Evolutionary conservation across 2,329 filamentous ascomycete genomes (phyloP).

Genomic region (Cordyceps pruinosa): DNA sequence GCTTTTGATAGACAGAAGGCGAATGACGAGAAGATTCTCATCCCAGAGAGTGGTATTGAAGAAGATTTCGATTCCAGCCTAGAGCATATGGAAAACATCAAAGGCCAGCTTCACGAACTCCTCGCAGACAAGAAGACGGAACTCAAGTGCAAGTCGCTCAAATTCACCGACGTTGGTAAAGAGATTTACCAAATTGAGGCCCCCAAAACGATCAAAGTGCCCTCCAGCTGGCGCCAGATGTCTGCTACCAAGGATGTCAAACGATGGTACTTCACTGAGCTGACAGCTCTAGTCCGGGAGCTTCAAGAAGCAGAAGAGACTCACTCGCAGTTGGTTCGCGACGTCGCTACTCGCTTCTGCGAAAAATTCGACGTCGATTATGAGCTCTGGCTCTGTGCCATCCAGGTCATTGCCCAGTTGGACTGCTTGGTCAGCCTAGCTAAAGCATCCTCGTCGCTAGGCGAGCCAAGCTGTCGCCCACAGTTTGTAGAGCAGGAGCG

Average conservation of each 20-base stretch:
- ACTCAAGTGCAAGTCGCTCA: slow-evolving; percentile 65
- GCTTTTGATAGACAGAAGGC: slow-evolving; percentile 83
- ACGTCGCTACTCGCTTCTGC: slow-evolving; percentile 78
- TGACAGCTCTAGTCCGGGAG: slow-evolving; percentile 74
- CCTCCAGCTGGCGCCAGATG: slow-evolving; percentile 90
- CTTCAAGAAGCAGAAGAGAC: slow-evolving; percentile 92
- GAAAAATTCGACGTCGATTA: slow-evolving; percentile 85
- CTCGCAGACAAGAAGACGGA: slow-evolving; percentile 65
- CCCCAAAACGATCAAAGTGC: slow-evolving; percentile 77
- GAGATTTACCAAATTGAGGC: slow-evolving; percentile 95
- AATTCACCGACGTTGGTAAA: slow-evolving; percentile 83
- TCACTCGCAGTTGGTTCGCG: slow-evolving; percentile 83
- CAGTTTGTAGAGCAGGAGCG: slow-evolving; percentile 79
- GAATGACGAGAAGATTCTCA: slow-evolving; percentile 70
- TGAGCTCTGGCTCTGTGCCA: slow-evolving; percentile 76
- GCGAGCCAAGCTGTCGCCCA: slow-evolving; percentile 82
- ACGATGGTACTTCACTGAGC: slow-evolving; percentile 84
- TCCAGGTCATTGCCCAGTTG: slow-evolving; percentile 82
- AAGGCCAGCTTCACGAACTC: slow-evolving; percentile 63
- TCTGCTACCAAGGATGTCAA: slow-evolving; percentile 86
- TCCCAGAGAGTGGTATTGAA: slow-evolving; percentile 82
- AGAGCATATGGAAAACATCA: slow-evolving; percentile 67
- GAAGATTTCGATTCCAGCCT: slow-evolving; percentile 86
- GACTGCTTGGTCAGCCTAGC: slow-evolving; percentile 93
- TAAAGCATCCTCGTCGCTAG: slow-evolving; percentile 76